Conservation (phyloP, 2,329 filamentous ascomycete genomes). For the Botrytis paeoniae region DNA sequence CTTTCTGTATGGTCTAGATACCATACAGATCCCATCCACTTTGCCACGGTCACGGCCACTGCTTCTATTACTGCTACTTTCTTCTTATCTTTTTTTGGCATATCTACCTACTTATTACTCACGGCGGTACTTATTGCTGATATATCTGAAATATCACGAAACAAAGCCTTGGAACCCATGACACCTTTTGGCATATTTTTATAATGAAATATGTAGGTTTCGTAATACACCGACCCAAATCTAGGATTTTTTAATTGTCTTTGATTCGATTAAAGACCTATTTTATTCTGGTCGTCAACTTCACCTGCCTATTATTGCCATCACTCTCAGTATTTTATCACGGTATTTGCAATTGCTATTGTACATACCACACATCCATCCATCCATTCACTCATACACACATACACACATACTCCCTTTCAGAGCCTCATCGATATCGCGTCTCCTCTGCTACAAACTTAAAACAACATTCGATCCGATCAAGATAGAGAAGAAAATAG, state of each 20-base stretch:
- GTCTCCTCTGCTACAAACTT: neutral
- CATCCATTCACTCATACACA: neutral
- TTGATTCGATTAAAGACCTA: slow-evolving; percentile 1
- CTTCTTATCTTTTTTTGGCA: neutral
- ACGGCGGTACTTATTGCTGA: neutral
- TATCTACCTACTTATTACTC: neutral
- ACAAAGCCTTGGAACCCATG: slow-evolving; percentile 9
- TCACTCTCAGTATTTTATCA: slow-evolving; percentile 3
- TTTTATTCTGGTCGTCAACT: too few species aligned
- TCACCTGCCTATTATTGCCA: neutral
- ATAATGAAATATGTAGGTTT: slow-evolving; percentile 6
- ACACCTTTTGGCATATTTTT: slow-evolving; percentile 6
- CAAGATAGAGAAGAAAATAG: neutral
- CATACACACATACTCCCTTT: neutral
- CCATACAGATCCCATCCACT: neutral
- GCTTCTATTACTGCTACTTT: neutral
- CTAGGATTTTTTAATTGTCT: neutral
- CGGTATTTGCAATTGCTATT: neutral
- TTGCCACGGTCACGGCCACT: neutral
- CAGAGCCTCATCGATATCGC: slow-evolving; percentile 2
- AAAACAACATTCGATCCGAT: neutral
- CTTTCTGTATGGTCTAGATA: neutral
- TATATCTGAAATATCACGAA: neutral
- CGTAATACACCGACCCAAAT: slow-evolving; percentile 13
- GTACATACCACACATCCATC: neutral